Evolutionary conservation across 352 stramenopile species (phyloP).

Genomic region (Globisporangium alternatum): DNA sequence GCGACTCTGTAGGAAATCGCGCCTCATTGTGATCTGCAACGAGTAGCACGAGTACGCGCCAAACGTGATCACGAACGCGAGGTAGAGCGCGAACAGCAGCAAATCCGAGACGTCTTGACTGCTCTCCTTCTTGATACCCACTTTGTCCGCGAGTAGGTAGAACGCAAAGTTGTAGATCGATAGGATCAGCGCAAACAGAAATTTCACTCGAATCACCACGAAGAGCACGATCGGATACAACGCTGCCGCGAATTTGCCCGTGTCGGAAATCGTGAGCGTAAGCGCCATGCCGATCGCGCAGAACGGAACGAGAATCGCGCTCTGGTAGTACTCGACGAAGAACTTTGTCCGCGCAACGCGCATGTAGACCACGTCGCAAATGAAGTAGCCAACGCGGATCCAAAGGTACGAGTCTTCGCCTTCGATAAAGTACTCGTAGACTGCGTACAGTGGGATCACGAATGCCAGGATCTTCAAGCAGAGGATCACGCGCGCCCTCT

Average conservation of each 20-base stretch:
- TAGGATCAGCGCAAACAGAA: conserved; percentile 71
- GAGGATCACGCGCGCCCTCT: conserved; percentile 60
- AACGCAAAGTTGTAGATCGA: conserved; percentile 81
- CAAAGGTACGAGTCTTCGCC: conserved; percentile 54
- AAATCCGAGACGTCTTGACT: conserved; percentile 39
- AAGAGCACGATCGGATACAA: conserved; percentile 81
- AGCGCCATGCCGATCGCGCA: conserved; percentile 69
- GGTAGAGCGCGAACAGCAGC: conserved; percentile 68
- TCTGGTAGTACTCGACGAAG: conserved; percentile 78
- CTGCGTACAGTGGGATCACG: conserved; percentile 67
- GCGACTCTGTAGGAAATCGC: conserved; percentile 79
- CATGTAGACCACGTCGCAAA: conserved; percentile 74
- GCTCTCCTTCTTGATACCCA: conserved; percentile 33
- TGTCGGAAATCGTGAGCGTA: conserved; percentile 81
- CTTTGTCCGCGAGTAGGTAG: conserved; percentile 64
- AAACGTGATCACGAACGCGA: conserved; percentile 75
- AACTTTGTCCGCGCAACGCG: conserved; percentile 56
- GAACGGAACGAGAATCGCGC: conserved; percentile 67
- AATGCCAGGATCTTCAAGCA: conserved; percentile 70
- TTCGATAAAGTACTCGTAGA: conserved; percentile 72
- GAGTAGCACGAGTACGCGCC: conserved; percentile 78
- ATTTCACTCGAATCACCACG: conserved; percentile 82
- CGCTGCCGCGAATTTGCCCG: conserved; percentile 76
- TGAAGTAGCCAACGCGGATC: conserved; percentile 64
- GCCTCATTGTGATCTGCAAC: conserved; percentile 78